These are phyloP conservation scores for Meyerozyma sp. DNA, from an alignment of 1,139 yeast species.

Conservation along the genomic window DNA sequence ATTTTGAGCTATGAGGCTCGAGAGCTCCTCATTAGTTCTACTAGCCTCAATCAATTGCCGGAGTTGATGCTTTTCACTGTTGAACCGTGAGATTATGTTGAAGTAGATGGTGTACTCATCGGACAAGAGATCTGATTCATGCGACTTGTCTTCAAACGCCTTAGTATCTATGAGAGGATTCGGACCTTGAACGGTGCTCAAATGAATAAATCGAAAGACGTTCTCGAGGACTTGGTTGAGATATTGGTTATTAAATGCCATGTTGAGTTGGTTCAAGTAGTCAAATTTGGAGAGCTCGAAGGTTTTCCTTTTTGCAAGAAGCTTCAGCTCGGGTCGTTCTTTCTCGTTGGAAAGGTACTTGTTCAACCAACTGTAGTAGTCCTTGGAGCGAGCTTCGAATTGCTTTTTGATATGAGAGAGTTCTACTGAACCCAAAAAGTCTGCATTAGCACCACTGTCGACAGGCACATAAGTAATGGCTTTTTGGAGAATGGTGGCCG, in stretches of 20 bases:
- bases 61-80: slow-evolving; percentile 38
- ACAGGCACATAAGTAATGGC: neutral
- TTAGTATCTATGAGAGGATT: slow-evolving; percentile 14
- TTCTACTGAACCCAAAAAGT: neutral
- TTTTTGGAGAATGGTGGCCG: neutral
- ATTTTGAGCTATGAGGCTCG: slow-evolving; percentile 27
- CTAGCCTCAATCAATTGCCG: slow-evolving; percentile 42
- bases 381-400: slow-evolving; percentile 70
- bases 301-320: slow-evolving; percentile 49
- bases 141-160: slow-evolving; percentile 16
- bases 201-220: slow-evolving; percentile 31
- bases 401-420: slow-evolving; percentile 29
- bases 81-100: slow-evolving; percentile 31
- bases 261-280: slow-evolving; percentile 60
- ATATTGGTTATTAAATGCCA: slow-evolving; percentile 49
- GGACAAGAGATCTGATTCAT: slow-evolving; percentile 17
- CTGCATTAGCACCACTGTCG: slow-evolving; percentile 12
- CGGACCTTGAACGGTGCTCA: slow-evolving; percentile 12
- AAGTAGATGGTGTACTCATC: slow-evolving; percentile 30
- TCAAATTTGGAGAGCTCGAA: slow-evolving; percentile 72
- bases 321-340: slow-evolving; percentile 56
- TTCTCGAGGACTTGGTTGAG: slow-evolving; percentile 36
- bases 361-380: slow-evolving; percentile 70
- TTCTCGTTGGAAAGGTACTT: slow-evolving; percentile 64
- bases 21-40: slow-evolving; percentile 36